Evolutionary conservation across 202 grass and related monocot genomes (phyloP), one percentile per base, ranked within the genome.

Genomic region (Setaria italica): DNA sequence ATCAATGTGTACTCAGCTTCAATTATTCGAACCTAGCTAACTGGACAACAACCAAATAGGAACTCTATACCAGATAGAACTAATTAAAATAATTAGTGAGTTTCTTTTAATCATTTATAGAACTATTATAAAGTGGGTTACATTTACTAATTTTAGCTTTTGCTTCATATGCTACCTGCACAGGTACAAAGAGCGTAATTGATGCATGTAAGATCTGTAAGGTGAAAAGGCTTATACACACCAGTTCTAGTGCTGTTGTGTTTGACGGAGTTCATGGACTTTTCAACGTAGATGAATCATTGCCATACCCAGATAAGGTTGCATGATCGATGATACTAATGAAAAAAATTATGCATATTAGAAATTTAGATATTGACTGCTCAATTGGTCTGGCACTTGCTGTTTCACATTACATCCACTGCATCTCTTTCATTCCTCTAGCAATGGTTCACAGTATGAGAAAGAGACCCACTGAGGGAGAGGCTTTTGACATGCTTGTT

Each of bases 261-360:
- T 97, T 97, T 11, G 86, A 94, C 58, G 91, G 94, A 50, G 47
- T 90, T 74, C 83, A 94, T 70, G 94, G 77, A 68, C 91, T 94
- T 80, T 85, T 85, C 48, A 35, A 90, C 25, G 80, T 73, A 10
- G 76, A 97, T 34, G 94, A 97, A 57, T 89, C 91, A 35, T 74
- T 57, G 2, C 83, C 91, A 64, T 92, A 94, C 74, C 94, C 94
- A 77, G 42, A 90, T 30, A 87, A 94, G 91, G 94, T 41, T 5
- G 39, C 4, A 41, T 41, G 4, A 42, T 25, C 25, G 7, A 42
- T 41, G 39, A 41, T 41, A 41, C 5, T 41, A 41, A 41, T 41
- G 39, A 41, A 41, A 41, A 39, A 37, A 37, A 35, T 35, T 13
- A 25, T 76, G 10, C 12, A 50, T 50, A 50, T 50, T 14, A 50